phyloP scores from a whole-genome alignment of 1,284 basidiomycete genomes.

The Porodaedalea pini region DNA sequence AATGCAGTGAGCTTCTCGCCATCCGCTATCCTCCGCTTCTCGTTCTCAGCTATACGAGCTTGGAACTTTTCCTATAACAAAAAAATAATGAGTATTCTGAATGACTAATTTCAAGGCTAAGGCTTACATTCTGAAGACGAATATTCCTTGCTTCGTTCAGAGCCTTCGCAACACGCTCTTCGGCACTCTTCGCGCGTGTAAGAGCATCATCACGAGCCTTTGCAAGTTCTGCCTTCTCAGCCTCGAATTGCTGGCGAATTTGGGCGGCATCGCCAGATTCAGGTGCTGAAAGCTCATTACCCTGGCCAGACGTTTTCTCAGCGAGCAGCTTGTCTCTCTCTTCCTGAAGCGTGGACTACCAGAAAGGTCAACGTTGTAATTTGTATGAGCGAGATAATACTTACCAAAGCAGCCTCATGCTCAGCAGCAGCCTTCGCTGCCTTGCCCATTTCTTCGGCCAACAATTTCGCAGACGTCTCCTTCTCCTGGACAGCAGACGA shows the following conservation, averaged over 20 bases:
- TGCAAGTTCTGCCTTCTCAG: constrained; percentile 53
- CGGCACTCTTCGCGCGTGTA: constrained; percentile 48
- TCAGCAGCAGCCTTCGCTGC: constrained; percentile 41
- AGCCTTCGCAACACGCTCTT: constrained; percentile 45
- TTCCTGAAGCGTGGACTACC: constrained; percentile 49
- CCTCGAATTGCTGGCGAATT: constrained; percentile 42
- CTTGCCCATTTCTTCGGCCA: constrained; percentile 40
- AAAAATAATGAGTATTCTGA: not conserved
- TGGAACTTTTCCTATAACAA: constrained; percentile 45
- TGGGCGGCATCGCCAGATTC: constrained; percentile 28
- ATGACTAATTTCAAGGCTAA: not conserved
- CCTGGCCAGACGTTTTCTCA: constrained; percentile 52
- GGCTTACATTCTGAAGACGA: constrained; percentile 35
- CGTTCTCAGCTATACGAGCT: constrained; percentile 35
- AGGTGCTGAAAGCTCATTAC: constrained; percentile 25
- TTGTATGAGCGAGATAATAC: constrained; percentile 25
- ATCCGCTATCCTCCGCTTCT: constrained; percentile 37
- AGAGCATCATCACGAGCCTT: constrained; percentile 59
- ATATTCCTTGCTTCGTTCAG: constrained; percentile 44
- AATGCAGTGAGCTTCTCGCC: constrained; percentile 33
- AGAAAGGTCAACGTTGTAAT: constrained; percentile 10
- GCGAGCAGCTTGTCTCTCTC: constrained; percentile 59
- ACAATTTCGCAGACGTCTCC: constrained; percentile 36
- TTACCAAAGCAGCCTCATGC: constrained; percentile 43
- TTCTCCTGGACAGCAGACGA: constrained; percentile 43